Evolutionary conservation across 495 filamentous ascomycete genomes (phyloP), one percentile per base, ranked within the genome.

Genomic region (Penicillium pancosmium): DNA sequence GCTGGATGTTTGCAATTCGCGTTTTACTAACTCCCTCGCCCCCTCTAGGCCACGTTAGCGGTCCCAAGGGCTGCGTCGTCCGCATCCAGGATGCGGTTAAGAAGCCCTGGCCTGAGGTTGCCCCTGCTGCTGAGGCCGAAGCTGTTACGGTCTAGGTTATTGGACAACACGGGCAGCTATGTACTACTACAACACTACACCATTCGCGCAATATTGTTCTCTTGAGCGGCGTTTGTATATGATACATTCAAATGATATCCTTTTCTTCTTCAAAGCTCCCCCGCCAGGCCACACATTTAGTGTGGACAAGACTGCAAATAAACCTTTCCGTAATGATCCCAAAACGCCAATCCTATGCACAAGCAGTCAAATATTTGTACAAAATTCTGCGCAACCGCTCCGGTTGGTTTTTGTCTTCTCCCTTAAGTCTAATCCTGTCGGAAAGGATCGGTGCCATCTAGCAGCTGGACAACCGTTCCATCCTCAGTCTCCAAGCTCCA

Each of bases 11-110:
- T 34, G 15, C 38, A 21, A 1, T 25, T 46, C 57, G 66, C 53
- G 66, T 56, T 31, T 31, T 3, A 56, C 43, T 36, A n/a, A 58
- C 49, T 11, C 36, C 59, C 5, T 44, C 16, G n/a, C 7, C 27
- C 27, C 8, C 27, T 44, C 41, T 68, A 88, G 86, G 92, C 55
- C 80, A 82, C 62, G 86, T 98, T 52, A 87, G 88, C 27, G 93
- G 93, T 13, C 93, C 92, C 46, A 92, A 92, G 73, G 89, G 91
- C 46, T 87, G 86, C 56, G 72, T 88, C 46, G 91, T 98, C 52
- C 86, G 86, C 75, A 82, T 98, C 54, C 89, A 94, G 67, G 93
- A 98, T 78, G 91, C 93, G 11, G 83, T 93, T 71, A 96, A 95
- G 84, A 94, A 93, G 81, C 84, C 88, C 33, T 91, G 90, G 83